These are phyloP conservation scores for Teratosphaeria gauchensis DNA, from an alignment of 2,329 filamentous ascomycete genomes.

Conservation along the genomic window DNA sequence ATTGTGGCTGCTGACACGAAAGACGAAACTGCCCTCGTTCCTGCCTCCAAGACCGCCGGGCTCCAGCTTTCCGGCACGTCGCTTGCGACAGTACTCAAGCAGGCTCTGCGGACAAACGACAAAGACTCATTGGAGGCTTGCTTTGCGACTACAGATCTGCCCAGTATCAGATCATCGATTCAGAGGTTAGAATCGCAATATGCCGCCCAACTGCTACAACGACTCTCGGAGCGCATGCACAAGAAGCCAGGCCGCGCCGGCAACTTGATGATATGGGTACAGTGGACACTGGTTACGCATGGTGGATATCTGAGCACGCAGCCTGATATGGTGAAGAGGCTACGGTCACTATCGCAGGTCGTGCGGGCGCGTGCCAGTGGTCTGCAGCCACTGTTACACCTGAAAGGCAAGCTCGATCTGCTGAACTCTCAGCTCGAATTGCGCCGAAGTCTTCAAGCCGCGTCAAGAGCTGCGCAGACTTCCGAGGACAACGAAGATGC, in stretches of 20 bases:
- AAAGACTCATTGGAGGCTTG: constrained; percentile 82
- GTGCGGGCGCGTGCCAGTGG: constrained; percentile 78
- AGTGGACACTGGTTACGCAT: constrained; percentile 87
- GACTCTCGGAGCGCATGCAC: constrained; percentile 78
- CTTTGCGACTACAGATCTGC: constrained; percentile 66
- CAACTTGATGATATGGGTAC: constrained; percentile 86
- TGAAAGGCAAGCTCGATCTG: constrained; percentile 95
- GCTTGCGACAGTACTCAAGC: constrained; percentile 82
- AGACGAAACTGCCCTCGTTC: constrained; percentile 35
- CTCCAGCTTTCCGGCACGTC: constrained; percentile 43
- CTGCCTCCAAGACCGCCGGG: constrained; percentile 51
- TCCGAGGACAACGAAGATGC: constrained; percentile 43
- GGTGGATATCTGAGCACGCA: constrained; percentile 84
- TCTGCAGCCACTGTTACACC: constrained; percentile 68
- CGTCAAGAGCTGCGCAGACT: not conserved
- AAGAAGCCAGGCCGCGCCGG: constrained; percentile 80
- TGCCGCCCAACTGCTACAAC: constrained; percentile 67
- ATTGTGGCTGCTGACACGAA: constrained; percentile 52
- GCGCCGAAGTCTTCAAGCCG: constrained; percentile 49
- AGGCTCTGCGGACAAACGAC: constrained; percentile 89
- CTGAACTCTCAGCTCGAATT: constrained; percentile 81
- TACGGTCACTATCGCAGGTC: constrained; percentile 73
- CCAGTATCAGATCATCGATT: constrained; percentile 77
- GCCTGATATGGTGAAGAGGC: constrained; percentile 67
- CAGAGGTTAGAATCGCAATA: constrained; percentile 80